These are phyloP conservation scores for Syncephalastrum racemosum DNA, from an alignment of 371 early-diverging fungal genomes.

Conservation along the genomic window DNA sequence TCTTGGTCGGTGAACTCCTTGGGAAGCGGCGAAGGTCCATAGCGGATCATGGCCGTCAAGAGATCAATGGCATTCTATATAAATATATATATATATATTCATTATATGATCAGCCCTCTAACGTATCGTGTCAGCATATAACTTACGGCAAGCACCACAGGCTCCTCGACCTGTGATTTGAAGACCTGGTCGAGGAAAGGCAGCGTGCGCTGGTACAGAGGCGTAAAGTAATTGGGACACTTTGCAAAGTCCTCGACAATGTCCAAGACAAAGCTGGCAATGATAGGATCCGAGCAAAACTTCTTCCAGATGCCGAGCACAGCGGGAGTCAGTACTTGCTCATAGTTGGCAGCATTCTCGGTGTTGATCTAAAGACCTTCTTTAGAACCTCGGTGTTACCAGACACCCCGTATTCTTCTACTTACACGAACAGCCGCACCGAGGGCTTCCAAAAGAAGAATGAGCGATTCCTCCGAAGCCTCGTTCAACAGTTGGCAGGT, in stretches of 20 bases:
- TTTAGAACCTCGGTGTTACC: not conserved
- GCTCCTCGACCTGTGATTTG: conserved; percentile 40
- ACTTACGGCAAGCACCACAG: conserved; percentile 57
- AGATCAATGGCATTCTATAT: conserved; percentile 73
- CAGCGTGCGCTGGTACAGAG: conserved; percentile 68
- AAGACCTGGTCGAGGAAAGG: conserved; percentile 70
- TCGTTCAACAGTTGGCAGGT: conserved; percentile 60
- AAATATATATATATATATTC: conserved; percentile 6
- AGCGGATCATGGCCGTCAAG: conserved; percentile 60
- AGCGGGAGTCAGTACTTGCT: conserved; percentile 70
- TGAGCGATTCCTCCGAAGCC: conserved; percentile 76
- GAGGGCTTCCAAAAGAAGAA: conserved; percentile 81
- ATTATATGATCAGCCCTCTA: not conserved
- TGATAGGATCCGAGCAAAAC: conserved; percentile 66
- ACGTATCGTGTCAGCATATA: not conserved
- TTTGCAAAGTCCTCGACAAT: conserved; percentile 75
- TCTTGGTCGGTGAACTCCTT: conserved; percentile 69
- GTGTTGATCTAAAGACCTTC: conserved; percentile 55
- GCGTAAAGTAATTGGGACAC: conserved; percentile 59
- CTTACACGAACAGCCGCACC: conserved; percentile 66
- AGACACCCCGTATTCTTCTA: not conserved
- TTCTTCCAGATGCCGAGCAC: conserved; percentile 78
- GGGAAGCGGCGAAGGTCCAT: conserved; percentile 74
- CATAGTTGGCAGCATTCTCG: conserved; percentile 70
- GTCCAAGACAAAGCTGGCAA: conserved; percentile 75